Evolutionary conservation across 371 early-diverging fungal species (phyloP).

Genomic region (Choanephora cucurbitarum): DNA sequence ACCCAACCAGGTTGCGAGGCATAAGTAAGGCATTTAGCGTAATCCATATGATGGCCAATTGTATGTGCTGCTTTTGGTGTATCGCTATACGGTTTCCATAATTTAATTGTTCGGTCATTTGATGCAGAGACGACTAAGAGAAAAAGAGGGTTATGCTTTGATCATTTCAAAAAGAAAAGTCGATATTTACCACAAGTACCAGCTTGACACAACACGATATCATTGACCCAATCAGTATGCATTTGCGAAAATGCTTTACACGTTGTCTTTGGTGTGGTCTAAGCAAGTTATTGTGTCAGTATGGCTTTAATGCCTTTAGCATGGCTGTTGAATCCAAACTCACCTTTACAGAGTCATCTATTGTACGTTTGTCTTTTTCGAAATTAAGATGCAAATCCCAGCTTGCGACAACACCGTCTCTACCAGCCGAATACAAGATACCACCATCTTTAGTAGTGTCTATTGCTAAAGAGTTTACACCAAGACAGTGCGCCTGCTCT

Average conservation of each 20-base stretch:
- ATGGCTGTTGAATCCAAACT: neutral
- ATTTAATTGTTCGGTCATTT: slow-evolving; percentile 87
- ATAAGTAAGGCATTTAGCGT: slow-evolving; percentile 80
- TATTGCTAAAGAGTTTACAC: slow-evolving; percentile 77
- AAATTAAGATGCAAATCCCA: slow-evolving; percentile 76
- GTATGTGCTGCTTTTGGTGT: slow-evolving; percentile 47
- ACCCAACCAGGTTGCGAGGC: slow-evolving; percentile 75
- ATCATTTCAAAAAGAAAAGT: neutral
- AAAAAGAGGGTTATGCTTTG: too few species aligned
- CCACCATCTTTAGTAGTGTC: slow-evolving; percentile 58
- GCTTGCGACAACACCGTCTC: slow-evolving; percentile 86
- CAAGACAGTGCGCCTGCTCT: slow-evolving; percentile 65
- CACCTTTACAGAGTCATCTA: slow-evolving; percentile 17
- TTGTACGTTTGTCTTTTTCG: slow-evolving; percentile 18
- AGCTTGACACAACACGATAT: slow-evolving; percentile 70
- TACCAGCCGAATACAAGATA: slow-evolving; percentile 86
- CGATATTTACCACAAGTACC: slow-evolving; percentile 36
- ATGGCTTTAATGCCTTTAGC: neutral
- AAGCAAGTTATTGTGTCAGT: neutral
- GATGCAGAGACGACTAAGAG: slow-evolving; percentile 83
- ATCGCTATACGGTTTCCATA: slow-evolving; percentile 71
- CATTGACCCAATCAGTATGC: slow-evolving; percentile 97
- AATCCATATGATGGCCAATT: slow-evolving; percentile 87
- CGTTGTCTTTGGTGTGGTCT: slow-evolving; percentile 53
- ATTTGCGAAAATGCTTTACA: slow-evolving; percentile 74